Base-by-base conservation (phyloP, 208 protist genomes). In the Trypanosoma grayi region DNA sequence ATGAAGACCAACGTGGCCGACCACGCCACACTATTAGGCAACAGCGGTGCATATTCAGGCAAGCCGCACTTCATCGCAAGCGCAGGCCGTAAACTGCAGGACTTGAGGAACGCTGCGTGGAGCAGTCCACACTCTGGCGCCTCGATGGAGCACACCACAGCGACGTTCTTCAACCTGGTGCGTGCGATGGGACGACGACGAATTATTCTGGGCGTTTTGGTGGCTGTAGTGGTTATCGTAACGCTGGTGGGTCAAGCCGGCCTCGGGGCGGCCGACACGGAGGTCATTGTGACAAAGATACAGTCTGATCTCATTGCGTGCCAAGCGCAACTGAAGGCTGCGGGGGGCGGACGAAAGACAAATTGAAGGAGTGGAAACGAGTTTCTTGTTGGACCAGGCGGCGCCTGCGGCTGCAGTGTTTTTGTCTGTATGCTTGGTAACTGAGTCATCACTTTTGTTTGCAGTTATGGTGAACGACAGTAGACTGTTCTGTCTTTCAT, bases 281-380 rank as follows among this genome's bases (percentile, higher is more conserved):
- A 61, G 14, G 18, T 22, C n/a, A 7, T 53, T 53, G 31, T 60
- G 20, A 44, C 37, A 30, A 41, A 44, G 22, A 27, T 70, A 40
- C 53, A 62, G 24, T 2, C 28, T 37, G 53, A 70, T 44, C 36
- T 58, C 16, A 22, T 47, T 48, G 24, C 44, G 14, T 70, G 56
- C 41, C 58, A 54, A 41, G 4, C 43, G 2, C 4, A 54, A 33
- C 20, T 63, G 25, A 37, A 45, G 36, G 25, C 27, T 36, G 1
- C 20, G 24, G 8, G 28, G 24, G 13, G 16, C 28, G 44, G 44
- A 30, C 18, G 39, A 22, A 58, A 25, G 9, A 58, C 6, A 31
- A 44, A 39, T n/a, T n/a, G n/a, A n/a, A n/a, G n/a, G n/a, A n/a
- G n/a, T n/a, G n/a, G n/a, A n/a, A n/a, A n/a, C n/a, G n/a, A n/a